Base-by-base conservation (phyloP, 306 rosid genomes). In the Delonix regia region DNA sequence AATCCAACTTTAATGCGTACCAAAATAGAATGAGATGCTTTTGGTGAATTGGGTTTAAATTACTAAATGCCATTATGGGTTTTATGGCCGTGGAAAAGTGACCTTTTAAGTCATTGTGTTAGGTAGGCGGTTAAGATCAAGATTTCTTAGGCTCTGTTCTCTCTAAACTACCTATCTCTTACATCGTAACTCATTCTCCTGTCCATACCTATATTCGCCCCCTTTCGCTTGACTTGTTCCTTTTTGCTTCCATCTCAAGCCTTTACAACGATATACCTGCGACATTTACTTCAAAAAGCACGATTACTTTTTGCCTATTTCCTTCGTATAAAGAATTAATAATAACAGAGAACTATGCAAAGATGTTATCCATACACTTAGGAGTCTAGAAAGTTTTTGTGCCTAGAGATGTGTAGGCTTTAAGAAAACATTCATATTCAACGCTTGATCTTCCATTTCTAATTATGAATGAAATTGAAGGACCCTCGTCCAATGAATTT, bases 371-470 rank as follows among this genome's bases (percentile, higher is more conserved):
- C 52, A 44, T 34, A 53, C 10, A 4, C 15, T 15, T 0, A 21
- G 2, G 62, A 42, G 47, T 33, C 44, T 36, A 44, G 61, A 75
- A 75, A 57, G 39, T 15, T 18, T 77, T 55, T 30, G 33, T 4
- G 33, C 36, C 39, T 52, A 59, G 39, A 1, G 64, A 57, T 79
- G 91, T 81, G 91, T 87, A 85, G 66, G 34, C 47, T 86, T 71
- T 65, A 90, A 87, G 93, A 69, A 83, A 71, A 18, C 74, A 22
- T 51, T 64, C 28, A 3, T 68, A 78, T 78, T 75, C 77, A 78
- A 39, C 10, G 55, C 45, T 72, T 49, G 21, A 47, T 62, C 60
- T 52, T 74, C 53, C 27, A 66, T 36, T 41, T 71, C 47, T 39
- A 55, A 73, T 69, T 49, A 69, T 81, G 73, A 22, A 69, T 28